These are phyloP conservation scores for Xylaria sp. DNA, from an alignment of 2,329 filamentous ascomycete species.

Conservation along the genomic window DNA sequence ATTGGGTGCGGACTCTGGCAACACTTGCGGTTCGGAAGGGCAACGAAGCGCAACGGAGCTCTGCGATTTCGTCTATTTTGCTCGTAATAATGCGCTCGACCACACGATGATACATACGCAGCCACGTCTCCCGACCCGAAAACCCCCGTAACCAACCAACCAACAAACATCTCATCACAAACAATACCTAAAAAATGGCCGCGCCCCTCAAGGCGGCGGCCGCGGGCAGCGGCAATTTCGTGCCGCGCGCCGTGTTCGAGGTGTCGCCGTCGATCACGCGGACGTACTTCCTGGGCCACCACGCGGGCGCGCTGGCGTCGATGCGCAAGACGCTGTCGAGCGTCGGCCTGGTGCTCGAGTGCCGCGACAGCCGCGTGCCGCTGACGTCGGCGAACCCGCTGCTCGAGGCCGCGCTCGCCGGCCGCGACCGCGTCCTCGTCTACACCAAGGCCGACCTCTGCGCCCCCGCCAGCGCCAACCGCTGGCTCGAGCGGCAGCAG, in stretches of 20 bases:
- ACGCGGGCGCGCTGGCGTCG: constrained; percentile 76
- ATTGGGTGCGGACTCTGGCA: too few species aligned
- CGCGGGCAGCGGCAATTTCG: constrained; percentile 50
- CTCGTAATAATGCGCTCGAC: background rate
- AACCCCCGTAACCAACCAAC: background rate
- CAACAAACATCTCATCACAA: background rate
- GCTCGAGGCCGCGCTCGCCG: constrained; percentile 77
- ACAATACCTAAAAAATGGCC: constrained; percentile 19
- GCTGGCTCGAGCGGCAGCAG: constrained; percentile 29
- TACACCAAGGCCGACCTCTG: constrained; percentile 90
- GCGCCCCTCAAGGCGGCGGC: constrained; percentile 17
- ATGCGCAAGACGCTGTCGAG: constrained; percentile 81
- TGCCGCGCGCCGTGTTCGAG: constrained; percentile 74
- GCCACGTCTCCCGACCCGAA: background rate
- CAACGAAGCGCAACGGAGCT: constrained; percentile 5
- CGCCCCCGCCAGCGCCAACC: constrained; percentile 27
- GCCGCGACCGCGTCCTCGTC: constrained; percentile 75
- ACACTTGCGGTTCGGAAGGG: too few species aligned
- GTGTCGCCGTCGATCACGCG: constrained; percentile 74
- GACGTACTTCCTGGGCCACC: constrained; percentile 95
- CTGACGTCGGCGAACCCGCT: constrained; percentile 87
- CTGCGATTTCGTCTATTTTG: background rate
- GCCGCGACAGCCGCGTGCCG: constrained; percentile 89
- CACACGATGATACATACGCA: constrained; percentile 7
- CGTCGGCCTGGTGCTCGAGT: constrained; percentile 90